Evolutionary conservation across 1,139 yeast genomes (phyloP).

Genomic region (Saccharomyces hybrid): DNA sequence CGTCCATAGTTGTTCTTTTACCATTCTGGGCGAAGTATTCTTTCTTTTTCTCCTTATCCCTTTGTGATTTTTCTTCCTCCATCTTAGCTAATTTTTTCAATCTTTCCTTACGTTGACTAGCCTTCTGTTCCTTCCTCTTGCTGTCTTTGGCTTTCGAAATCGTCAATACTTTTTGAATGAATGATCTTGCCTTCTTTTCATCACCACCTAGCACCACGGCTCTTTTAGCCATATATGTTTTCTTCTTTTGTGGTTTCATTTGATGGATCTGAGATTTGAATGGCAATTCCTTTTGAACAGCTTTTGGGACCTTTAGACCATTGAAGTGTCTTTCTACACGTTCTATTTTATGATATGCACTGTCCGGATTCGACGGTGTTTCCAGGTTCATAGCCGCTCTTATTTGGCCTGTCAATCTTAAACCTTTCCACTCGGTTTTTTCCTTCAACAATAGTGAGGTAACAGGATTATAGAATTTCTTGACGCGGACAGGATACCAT

Average conservation of each 20-base stretch:
- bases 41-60: conserved; percentile 78
- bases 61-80: conserved; percentile 64
- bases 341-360: conserved; percentile 72
- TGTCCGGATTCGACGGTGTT: conserved; percentile 61
- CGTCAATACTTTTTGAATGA: conserved; percentile 82
- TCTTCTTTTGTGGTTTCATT: conserved; percentile 82
- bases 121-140: conserved; percentile 68
- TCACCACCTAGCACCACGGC: conserved; percentile 92
- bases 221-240: conserved; percentile 79
- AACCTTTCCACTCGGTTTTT: conserved; percentile 89
- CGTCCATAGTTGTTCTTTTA: conserved; percentile 45
- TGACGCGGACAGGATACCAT: conserved; percentile 92
- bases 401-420: conserved; percentile 90
- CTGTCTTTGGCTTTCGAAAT: conserved; percentile 79
- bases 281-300: conserved; percentile 72
- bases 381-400: conserved; percentile 66
- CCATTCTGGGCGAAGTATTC: conserved; percentile 75
- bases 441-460: conserved; percentile 72
- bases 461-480: conserved; percentile 91
- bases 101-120: conserved; percentile 67
- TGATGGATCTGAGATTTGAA: conserved; percentile 83
- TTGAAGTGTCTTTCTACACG: conserved; percentile 83
- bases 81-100: conserved; percentile 66
- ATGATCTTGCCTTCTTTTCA: conserved; percentile 86
- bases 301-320: conserved; percentile 75